Base-by-base conservation (phyloP, 2,329 filamentous ascomycete species). In the Coniosporium tulheliwenetii region DNA sequence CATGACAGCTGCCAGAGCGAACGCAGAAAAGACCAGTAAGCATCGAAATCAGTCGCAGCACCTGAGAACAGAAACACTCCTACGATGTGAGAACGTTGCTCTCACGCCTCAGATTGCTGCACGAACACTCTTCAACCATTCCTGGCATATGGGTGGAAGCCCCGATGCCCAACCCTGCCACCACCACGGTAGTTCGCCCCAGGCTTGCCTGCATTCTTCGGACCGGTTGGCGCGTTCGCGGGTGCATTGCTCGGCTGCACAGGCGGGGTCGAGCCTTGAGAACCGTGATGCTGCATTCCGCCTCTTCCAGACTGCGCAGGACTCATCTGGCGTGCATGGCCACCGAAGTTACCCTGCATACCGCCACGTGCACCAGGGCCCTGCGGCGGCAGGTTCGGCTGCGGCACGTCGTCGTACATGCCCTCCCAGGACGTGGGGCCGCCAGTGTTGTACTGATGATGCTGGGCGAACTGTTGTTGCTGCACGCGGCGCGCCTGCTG, bases 371-470 rank as follows among this genome's bases (percentile, higher is more conserved):
- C 54, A 8, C 55, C 53, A 37, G 49, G 56, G 43, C 65, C 66
- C 48, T 68, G 65, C 42, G 61, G 60, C 50, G 63, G 67, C 49
- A 79, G 73, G 50, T 79, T 79, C 5, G 85, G 85, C 56, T 89
- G 85, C 12, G 86, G 87, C 2, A 87, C 84, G 57, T 95, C 89
- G 57, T 96, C 89, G 59, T 95, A 96, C 86, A 94, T 94, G 53
- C 89, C 89, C 59, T 96, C 89, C 86, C 87, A 95, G 34, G 81
- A 87, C 16, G 83, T 85, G n/a, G 81, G 81, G 12, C 77, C 77
- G 36, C 75, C 77, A 10, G 13, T 15, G 40, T 49, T 50, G 44
- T 30, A 45, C 16, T 35, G 38, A 45, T 65, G 60, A 44, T 63
- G 60, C 50, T 56, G 52, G 42, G 56, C 49, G 43, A 56, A 49